Conservation (phyloP, 495 filamentous ascomycete genomes). For the Emericellopsis terricola region DNA sequence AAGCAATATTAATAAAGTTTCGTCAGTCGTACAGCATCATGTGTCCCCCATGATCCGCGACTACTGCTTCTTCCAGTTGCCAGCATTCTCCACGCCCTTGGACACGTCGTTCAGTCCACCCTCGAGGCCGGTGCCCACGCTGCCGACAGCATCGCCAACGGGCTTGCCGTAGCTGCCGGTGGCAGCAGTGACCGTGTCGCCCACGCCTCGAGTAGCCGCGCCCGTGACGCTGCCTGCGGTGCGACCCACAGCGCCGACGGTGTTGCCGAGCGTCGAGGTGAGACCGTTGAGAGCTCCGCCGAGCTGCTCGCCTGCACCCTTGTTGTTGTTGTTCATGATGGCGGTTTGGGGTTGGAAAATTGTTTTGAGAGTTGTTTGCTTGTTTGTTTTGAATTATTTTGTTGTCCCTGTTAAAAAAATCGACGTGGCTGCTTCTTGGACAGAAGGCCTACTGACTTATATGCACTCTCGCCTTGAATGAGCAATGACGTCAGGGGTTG, state of each 20-base stretch:
- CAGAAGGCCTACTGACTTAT: too few species aligned
- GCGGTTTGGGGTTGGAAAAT: too few species aligned
- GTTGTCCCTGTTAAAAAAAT: too few species aligned
- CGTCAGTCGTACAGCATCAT: too few species aligned
- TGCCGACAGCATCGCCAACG: constrained; percentile 46
- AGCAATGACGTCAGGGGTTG: too few species aligned
- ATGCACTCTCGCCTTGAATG: too few species aligned
- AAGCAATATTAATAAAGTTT: too few species aligned
- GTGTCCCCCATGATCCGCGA: too few species aligned
- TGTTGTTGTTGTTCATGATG: constrained; percentile 15
- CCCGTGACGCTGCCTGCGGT: constrained; percentile 54
- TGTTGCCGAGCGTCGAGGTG: constrained; percentile 36
- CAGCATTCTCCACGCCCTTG: constrained; percentile 49
- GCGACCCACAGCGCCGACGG: constrained; percentile 34
- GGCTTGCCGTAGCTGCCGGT: constrained; percentile 45
- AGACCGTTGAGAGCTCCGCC: constrained; percentile 47
- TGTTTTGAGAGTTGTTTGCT: too few species aligned
- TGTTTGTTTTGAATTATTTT: too few species aligned
- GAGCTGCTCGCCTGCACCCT: constrained; percentile 37
- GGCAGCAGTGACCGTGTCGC: constrained; percentile 24
- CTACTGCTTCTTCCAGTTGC: constrained; percentile 39
- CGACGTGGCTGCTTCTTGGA: too few species aligned
- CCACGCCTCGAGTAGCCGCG: constrained; percentile 35
- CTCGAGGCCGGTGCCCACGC: constrained; percentile 40
- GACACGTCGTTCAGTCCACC: constrained; percentile 35